Conservation (phyloP, 177 flowering plant species). For the Vitis hybrid region DNA sequence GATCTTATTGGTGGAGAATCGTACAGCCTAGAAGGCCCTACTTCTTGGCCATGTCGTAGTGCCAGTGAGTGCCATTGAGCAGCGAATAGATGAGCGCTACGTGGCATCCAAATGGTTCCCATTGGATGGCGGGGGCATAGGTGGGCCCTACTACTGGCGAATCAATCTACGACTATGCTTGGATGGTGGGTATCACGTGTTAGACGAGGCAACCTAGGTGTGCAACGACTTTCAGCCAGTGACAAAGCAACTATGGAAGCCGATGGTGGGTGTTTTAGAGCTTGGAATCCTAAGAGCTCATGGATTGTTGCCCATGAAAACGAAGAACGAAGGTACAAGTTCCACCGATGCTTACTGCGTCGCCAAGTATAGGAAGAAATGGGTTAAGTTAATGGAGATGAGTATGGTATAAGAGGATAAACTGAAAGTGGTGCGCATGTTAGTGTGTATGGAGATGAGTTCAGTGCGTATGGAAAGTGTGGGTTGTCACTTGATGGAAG, state of each 20-base stretch:
- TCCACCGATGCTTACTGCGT: constrained; percentile 95
- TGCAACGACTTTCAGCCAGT: constrained; percentile 92
- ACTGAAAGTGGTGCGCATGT: no score
- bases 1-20: constrained; percentile 70
- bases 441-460: no score
- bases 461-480: no score
- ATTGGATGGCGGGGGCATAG: constrained; percentile 40
- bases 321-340: constrained; percentile 64
- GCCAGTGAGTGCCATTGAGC: constrained; percentile 61
- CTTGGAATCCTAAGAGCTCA: constrained; percentile 91
- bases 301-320: constrained; percentile 85
- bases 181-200: constrained; percentile 97
- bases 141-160: constrained; percentile 52
- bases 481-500: no score
- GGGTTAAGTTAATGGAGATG: constrained; percentile 38
- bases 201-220: constrained; percentile 92
- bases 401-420: no score
- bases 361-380: constrained; percentile 95
- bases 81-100: constrained; percentile 75
- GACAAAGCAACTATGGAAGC: constrained; percentile 93
- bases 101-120: constrained; percentile 65
- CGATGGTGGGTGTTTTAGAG: constrained; percentile 79
- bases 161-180: constrained; percentile 65
- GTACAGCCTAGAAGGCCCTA: constrained; percentile 45
- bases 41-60: constrained; percentile 66